Evolutionary conservation across 352 stramenopile genomes (phyloP), one percentile per base, ranked within the genome.

Genomic region (Aphanomyces invadans): DNA sequence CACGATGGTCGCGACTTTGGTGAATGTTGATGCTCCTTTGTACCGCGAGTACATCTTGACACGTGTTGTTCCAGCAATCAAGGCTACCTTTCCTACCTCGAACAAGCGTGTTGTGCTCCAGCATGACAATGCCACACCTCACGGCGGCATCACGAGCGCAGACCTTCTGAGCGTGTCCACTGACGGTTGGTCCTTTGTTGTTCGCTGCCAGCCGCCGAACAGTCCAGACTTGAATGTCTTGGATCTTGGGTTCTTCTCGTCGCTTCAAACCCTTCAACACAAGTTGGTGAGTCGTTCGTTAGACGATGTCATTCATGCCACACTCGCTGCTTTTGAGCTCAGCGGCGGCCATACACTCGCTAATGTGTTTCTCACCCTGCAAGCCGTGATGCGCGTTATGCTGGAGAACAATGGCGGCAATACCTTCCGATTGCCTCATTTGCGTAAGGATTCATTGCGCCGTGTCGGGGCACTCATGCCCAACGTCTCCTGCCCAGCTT

Each of bases 81-180:
- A 74, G 57, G 63, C 54, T 26, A 31, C 56, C 9, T 73, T 54
- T 54, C 46, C 46, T 29, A 54, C n/a, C 25, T 23, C 46, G 25
- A 54, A 54, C 46, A 54, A 54, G 46, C 46, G 46, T 11, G 46
- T 54, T 54, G 46, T 54, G 19, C 46, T 75, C 12, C 71, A 76
- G 31, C 63, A 75, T 29, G 69, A 79, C 32, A 76, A 79, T 21
- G 62, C 66, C 1, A 67, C 29, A 1, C 65, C 69, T 0, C 69
- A 76, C 46, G 2, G 67, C 36, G 11, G 39, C 4, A 36, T 59
- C 15, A 21, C 49, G 11, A 71, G 76, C 29, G 29, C 42, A n/a
- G 73, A 71, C 1, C 4, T 75, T 1, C 38, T 31, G 3, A 70
- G 60, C 38, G 71, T 62, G 4, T 57, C 12, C 0, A n/a, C 4